These are phyloP conservation scores for Didymella segeticola DNA, from an alignment of 2,329 filamentous ascomycete species.

Conservation along the genomic window DNA sequence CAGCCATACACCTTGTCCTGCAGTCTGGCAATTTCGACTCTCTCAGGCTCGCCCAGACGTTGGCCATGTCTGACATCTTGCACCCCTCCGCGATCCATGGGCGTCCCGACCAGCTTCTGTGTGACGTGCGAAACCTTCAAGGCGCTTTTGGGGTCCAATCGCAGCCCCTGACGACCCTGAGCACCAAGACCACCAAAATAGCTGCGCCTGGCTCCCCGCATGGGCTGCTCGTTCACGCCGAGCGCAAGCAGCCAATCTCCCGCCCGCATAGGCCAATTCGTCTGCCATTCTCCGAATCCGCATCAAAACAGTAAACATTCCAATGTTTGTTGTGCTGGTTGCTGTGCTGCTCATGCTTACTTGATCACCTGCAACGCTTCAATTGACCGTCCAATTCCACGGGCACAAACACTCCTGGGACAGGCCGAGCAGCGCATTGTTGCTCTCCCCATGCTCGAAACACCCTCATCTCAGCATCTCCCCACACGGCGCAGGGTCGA, in stretches of 20 bases:
- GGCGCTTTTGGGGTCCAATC: constrained; percentile 8
- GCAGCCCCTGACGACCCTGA: constrained; percentile 9
- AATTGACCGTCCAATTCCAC: background rate
- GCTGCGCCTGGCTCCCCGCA: constrained; percentile 19
- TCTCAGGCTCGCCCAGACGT: constrained; percentile 11
- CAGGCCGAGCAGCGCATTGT: constrained; percentile 40
- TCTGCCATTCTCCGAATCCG: background rate
- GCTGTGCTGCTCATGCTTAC: constrained; percentile 1
- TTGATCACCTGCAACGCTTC: background rate
- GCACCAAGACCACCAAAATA: constrained; percentile 16
- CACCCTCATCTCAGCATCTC: constrained; percentile 30
- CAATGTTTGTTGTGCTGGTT: constrained; percentile 5
- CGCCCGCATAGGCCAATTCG: constrained; percentile 4
- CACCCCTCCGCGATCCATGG: constrained; percentile 6
- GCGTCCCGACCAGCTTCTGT: constrained; percentile 11
- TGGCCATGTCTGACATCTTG: constrained; percentile 20
- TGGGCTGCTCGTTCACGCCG: constrained; percentile 18
- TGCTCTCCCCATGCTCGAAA: constrained; percentile 30
- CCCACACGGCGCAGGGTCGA: constrained; percentile 19
- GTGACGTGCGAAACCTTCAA: constrained; percentile 15
- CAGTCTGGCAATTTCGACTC: too few relatives aligned
- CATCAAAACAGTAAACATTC: constrained; percentile 6
- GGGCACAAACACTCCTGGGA: constrained; percentile 33
- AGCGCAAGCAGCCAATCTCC: constrained; percentile 20
- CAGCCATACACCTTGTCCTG: constrained; percentile 1